Evolutionary conservation across 495 filamentous ascomycete genomes (phyloP), one percentile per base, ranked within the genome.

Genomic region (Aspergillus cavernicola): DNA sequence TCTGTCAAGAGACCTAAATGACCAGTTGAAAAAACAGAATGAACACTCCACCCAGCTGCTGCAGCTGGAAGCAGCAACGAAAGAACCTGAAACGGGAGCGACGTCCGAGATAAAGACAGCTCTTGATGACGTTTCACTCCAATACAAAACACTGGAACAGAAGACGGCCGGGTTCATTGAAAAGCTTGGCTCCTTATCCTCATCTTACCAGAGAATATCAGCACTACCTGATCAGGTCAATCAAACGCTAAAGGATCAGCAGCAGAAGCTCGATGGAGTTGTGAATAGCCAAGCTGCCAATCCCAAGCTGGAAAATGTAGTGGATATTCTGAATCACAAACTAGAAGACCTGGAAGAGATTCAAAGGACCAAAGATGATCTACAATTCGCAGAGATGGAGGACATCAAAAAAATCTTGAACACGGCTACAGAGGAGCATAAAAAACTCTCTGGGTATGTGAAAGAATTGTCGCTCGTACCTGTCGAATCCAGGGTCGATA

Each of bases 301-400:
- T 18, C 2, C 31, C 7, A 53, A 53, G 6, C 10, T 29, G n/a
- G 42, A 32, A 1, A 19, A 23, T 22, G 16, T 42, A 7, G 29
- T 56, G 4, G 26, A 53, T 23, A 6, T 8, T 1, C 8, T 62
- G 0, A 23, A 44, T 12, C 12, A 22, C 3, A 20, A 39, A 28
- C 1, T 61, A 12, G 41, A 57, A 0, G 19, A 58, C 8, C 39
- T 64, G 12, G 10, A 35, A 22, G 15, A 42, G 6, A 43, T 64
- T 3, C 57, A 59, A 37, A 52, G 36, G 5, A 53, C 56, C 26
- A 65, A 61, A 47, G 61, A 67, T 48, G 62, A 63, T 19, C 23
- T 63, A 0, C 33, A 41, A 2, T 53, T 57, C 10, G 54, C 56
- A 1, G 40, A 57, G n/a, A 23, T 60, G 28, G 59, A 62, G 16